Percentiles rank a stretch among this genome's conserved stretches.
These are phyloP conservation scores for Orbilia oligospora DNA, from an alignment of 2,329 filamentous ascomycete genomes.

Conservation along the genomic window DNA sequence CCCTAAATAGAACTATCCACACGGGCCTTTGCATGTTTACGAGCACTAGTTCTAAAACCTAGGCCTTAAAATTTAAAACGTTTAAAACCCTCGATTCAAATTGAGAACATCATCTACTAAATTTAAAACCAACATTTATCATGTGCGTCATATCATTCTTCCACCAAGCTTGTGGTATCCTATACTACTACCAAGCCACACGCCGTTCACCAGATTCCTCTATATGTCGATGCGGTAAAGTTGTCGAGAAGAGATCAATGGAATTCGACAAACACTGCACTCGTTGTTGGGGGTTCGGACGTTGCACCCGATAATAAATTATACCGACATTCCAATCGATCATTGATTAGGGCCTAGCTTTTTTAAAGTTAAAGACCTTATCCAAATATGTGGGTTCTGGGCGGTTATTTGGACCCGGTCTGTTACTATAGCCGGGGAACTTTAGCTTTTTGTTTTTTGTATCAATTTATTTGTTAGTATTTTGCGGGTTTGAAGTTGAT, in stretches of 20 bases:
- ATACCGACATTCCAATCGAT: too few species aligned
- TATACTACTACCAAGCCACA: background rate
- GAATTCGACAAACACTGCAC: slow-evolving; percentile 12
- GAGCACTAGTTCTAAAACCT: too few species aligned
- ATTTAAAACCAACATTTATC: background rate
- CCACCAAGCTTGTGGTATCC: background rate
- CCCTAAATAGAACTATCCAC: too few species aligned
- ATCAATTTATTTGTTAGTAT: background rate
- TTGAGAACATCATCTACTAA: too few species aligned
- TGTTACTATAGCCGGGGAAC: background rate
- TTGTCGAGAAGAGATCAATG: background rate
- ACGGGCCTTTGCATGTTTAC: too few species aligned
- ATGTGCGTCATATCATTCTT: slow-evolving; percentile 18
- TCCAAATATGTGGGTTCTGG: background rate
- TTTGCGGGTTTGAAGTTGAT: background rate
- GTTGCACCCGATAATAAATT: background rate
- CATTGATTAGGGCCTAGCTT: too few species aligned
- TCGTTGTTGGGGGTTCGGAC: background rate
- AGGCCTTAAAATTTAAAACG: too few species aligned
- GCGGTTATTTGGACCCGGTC: background rate
- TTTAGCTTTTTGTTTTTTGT: background rate
- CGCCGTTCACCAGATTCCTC: background rate
- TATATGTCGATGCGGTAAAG: slow-evolving; percentile 3
- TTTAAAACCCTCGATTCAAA: too few species aligned
- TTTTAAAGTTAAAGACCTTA: too few species aligned